Conservation (phyloP, 106 monocot species). For the Acorus gramineus region DNA sequence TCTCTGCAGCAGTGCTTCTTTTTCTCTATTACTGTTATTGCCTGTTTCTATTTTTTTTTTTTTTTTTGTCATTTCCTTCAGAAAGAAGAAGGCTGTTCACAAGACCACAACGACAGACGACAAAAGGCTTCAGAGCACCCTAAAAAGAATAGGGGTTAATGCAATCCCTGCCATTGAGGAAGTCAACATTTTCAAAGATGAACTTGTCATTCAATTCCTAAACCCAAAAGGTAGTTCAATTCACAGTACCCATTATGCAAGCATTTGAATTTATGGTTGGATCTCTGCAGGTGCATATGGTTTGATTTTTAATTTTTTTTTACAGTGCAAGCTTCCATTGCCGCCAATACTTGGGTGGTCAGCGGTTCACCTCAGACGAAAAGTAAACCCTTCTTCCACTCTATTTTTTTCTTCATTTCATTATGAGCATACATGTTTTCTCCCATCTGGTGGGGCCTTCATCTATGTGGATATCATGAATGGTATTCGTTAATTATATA, state of each 20-base stretch:
- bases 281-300: too few relatives aligned
- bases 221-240: slow-evolving; percentile 53
- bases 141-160: slow-evolving; percentile 75
- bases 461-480: background rate
- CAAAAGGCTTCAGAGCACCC: slow-evolving; percentile 70
- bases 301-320: slow-evolving; percentile 3
- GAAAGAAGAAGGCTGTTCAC: slow-evolving; percentile 84
- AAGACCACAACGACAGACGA: slow-evolving; percentile 67
- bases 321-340: slow-evolving; percentile 83
- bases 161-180: slow-evolving; percentile 64
- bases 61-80: slow-evolving; percentile 5
- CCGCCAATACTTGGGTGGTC: slow-evolving; percentile 80
- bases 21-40: background rate
- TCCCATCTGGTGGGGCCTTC: too few relatives aligned
- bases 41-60: background rate
- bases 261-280: too few relatives aligned
- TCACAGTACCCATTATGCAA: background rate
- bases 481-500: background rate
- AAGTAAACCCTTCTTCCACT: slow-evolving; percentile 28
- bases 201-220: slow-evolving; percentile 59
- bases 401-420: too few relatives aligned
- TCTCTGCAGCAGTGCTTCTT: background rate
- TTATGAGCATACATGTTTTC: too few relatives aligned
- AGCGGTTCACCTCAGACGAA: slow-evolving; percentile 69
- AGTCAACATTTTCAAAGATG: slow-evolving; percentile 78